These are phyloP conservation scores for Codiaeum variegatum DNA, from an alignment of 441 rosid species.

Conservation along the genomic window DNA sequence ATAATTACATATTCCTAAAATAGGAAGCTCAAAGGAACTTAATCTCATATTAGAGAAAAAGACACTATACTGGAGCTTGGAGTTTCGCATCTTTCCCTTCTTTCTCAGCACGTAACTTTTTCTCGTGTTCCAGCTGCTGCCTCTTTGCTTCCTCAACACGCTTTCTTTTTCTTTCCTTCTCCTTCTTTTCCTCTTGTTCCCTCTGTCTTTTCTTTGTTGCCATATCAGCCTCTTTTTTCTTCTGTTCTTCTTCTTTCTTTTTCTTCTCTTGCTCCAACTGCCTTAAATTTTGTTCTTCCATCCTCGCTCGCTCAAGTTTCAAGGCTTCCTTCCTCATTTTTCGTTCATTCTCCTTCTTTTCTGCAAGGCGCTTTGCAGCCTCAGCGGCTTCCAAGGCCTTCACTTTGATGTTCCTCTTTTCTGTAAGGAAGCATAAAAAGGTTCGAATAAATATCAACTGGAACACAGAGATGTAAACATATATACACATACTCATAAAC, in stretches of 20 bases:
- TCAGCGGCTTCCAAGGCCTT: conserved; percentile 90
- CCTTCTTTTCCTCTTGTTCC: conserved; percentile 63
- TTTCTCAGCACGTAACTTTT: conserved; percentile 40
- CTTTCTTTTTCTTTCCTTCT: conserved; percentile 67
- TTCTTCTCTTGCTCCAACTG: conserved; percentile 63
- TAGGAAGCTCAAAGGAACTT: not conserved
- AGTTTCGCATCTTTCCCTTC: conserved; percentile 43
- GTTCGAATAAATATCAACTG: conserved; percentile 2
- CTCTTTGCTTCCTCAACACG: conserved; percentile 56
- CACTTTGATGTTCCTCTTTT: conserved; percentile 87
- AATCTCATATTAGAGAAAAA: conserved; percentile 4
- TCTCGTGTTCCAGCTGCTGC: conserved; percentile 48
- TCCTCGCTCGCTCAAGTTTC: conserved; percentile 70
- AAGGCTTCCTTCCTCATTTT: conserved; percentile 81
- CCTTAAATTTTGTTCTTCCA: conserved; percentile 61
- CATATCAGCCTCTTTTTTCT: conserved; percentile 70
- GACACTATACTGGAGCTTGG: conserved; percentile 40
- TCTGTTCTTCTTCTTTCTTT: conserved; percentile 71
- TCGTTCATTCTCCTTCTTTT: conserved; percentile 80
- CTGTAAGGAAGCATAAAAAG: conserved; percentile 31
- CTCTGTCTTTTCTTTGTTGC: conserved; percentile 75
- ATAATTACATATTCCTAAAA: conserved; percentile 21
- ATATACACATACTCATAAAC: not conserved
- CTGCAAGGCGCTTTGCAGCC: conserved; percentile 74
- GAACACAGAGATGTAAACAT: not conserved